Percentiles rank a stretch among this genome's conserved stretches.
These are phyloP conservation scores for Coemansia umbellata DNA, from an alignment of 192 early-diverging fungal species.

Conservation along the genomic window DNA sequence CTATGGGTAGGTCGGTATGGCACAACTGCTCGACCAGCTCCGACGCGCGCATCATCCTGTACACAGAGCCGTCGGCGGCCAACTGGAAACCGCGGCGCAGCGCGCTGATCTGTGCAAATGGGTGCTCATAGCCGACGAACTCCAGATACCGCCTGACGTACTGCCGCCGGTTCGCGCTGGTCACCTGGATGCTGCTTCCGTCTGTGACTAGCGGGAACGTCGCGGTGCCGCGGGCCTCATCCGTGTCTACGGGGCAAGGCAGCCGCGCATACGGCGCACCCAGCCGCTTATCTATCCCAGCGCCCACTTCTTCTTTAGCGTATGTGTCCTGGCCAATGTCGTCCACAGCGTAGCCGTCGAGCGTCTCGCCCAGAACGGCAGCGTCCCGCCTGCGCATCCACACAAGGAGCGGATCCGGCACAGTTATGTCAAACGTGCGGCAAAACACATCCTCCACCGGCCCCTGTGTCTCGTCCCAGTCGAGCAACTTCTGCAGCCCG, in stretches of 20 bases:
- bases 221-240: conserved; percentile 19
- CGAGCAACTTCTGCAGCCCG: conserved; percentile 75
- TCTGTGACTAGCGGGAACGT: conserved; percentile 59
- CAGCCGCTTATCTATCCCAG: background rate
- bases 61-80: conserved; percentile 49
- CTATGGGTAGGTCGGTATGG: conserved; percentile 43
- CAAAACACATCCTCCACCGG: conserved; percentile 76
- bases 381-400: conserved; percentile 3
- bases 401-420: conserved; percentile 34
- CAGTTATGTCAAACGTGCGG: conserved; percentile 82
- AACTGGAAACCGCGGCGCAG: conserved; percentile 71
- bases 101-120: conserved; percentile 63
- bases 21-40: conserved; percentile 78
- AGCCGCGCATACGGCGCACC: conserved; percentile 4
- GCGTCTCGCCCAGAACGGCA: no score
- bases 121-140: conserved; percentile 62
- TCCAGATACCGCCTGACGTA: conserved; percentile 72
- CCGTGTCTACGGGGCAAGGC: no score
- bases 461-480: conserved; percentile 70
- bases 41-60: conserved; percentile 48
- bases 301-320: no score
- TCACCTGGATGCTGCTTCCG: conserved; percentile 70
- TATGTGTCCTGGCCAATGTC: no score
- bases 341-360: no score
- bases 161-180: conserved; percentile 64